These are phyloP conservation scores for Pythium biforme DNA, from an alignment of 352 stramenopile genomes.

Conservation along the genomic window DNA sequence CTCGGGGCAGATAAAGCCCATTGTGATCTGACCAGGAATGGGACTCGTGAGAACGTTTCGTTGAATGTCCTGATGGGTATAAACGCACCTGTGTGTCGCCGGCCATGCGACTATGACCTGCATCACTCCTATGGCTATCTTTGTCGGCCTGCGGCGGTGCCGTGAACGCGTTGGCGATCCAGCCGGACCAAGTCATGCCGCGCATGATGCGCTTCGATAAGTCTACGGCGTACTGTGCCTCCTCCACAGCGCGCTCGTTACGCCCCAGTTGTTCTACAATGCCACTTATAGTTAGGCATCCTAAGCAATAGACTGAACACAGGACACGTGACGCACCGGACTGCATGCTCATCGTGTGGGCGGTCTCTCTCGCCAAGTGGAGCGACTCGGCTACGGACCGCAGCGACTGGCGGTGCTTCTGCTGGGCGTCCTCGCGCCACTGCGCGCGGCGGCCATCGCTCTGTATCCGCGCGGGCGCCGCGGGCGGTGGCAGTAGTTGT, in stretches of 20 bases:
- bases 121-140: not conserved
- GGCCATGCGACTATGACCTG: too few relatives aligned
- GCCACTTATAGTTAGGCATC: not conserved
- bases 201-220: slow-evolving; percentile 58
- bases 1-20: slow-evolving; percentile 85
- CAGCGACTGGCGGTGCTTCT: slow-evolving; percentile 53
- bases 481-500: not conserved
- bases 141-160: slow-evolving; percentile 27
- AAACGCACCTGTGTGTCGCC: slow-evolving; percentile 9
- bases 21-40: too few relatives aligned
- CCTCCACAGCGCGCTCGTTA: slow-evolving; percentile 53
- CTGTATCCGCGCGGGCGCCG: not conserved
- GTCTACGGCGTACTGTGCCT: slow-evolving; percentile 57
- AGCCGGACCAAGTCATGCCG: slow-evolving; percentile 80
- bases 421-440: slow-evolving; percentile 8
- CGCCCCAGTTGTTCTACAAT: slow-evolving; percentile 50
- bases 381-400: slow-evolving; percentile 52
- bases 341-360: slow-evolving; percentile 67
- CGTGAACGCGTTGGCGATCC: slow-evolving; percentile 74
- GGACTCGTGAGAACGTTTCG: too few relatives aligned
- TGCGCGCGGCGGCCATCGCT: not conserved
- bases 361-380: slow-evolving; percentile 44
- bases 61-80: not conserved
- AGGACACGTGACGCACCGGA: slow-evolving; percentile 32
- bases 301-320: too few relatives aligned